A percentile compares a stretch with the other conserved stretches of the same genome.
These are phyloP conservation scores for Fonsecaea nubica DNA, from an alignment of 2,329 filamentous ascomycete species.

Conservation along the genomic window DNA sequence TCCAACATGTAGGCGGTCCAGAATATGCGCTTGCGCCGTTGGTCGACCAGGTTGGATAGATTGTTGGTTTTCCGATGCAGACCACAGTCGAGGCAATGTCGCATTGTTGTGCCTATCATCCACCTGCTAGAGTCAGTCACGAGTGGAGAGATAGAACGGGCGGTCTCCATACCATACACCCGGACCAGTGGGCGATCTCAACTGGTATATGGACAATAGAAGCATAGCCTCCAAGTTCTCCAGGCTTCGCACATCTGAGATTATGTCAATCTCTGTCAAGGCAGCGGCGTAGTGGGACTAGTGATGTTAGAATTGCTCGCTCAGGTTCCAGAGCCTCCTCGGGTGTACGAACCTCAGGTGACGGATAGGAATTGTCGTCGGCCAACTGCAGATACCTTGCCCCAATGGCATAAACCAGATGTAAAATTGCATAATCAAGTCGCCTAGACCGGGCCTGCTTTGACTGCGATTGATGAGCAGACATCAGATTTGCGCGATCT, in stretches of 20 bases:
- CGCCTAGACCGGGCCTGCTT: not conserved
- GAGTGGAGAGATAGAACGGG: not conserved
- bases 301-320: not conserved
- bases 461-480: not conserved
- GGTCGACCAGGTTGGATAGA: slow-evolving; percentile 7
- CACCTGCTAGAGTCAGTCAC: not conserved
- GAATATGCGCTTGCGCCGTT: slow-evolving; percentile 11
- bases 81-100: slow-evolving; percentile 8
- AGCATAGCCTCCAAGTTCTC: slow-evolving; percentile 2
- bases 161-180: not conserved
- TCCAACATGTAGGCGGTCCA: slow-evolving; percentile 14
- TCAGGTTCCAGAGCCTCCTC: not conserved
- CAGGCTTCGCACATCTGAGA: slow-evolving; percentile 1
- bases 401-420: slow-evolving; percentile 16
- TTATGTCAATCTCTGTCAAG: slow-evolving; percentile 1
- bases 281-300: slow-evolving; percentile 4
- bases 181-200: slow-evolving; percentile 1
- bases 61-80: slow-evolving; percentile 6
- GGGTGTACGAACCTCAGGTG: slow-evolving; percentile 2
- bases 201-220: not conserved
- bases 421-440: slow-evolving; percentile 9
- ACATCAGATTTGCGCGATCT: not conserved
- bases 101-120: slow-evolving; percentile 9
- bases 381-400: slow-evolving; percentile 13
- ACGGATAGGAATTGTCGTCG: slow-evolving; percentile 5